Base-by-base conservation (phyloP, 1,284 basidiomycete species). In the Anthracocystis panici-leucophaei region DNA sequence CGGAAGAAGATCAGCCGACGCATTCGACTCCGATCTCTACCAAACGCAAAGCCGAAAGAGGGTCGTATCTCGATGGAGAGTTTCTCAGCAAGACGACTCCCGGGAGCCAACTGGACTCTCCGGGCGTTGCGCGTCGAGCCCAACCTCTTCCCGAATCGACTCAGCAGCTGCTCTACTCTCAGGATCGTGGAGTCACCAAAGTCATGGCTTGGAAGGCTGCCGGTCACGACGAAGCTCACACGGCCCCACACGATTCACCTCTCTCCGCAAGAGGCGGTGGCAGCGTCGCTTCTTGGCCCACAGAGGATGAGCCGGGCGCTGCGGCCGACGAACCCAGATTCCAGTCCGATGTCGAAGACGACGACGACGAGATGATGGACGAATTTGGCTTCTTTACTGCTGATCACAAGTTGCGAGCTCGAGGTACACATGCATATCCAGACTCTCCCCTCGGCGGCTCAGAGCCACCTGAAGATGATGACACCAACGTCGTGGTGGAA, bases 161-260 rank as follows among this genome's bases (percentile, higher is more conserved):
- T 20, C 44, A 59, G 46, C 45, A 51, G 56, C 48, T 75, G 50
- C 55, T 54, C 14, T 56, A 68, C 18, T 66, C 69, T 21, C 62
- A 63, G 50, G 52, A 65, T 12, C 58, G 18, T 21, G 72, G 72
- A n/a, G 66, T 75, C 6, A 44, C 40, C 48, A 75, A 75, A 48
- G 72, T 75, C 29, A 55, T 33, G n/a, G 72, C 58, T n/a, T 75
- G 72, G 72, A 75, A 65, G 44, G 72, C 65, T 16, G 72, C 65
- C 8, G 63, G 62, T 11, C 62, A 65, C 25, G 45, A 62, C 41
- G 55, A 31, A 11, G 54, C 53, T 1, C 44, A 27, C 23, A 44
- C 14, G 20, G 45, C 29, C 8, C 54, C 25, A n/a, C 44, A 23
- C 3, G 35, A 35, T 9, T 20, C 41, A 18, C 40, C 45, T 9